Percentiles rank a stretch among this genome's conserved stretches.
phyloP scores from a whole-genome alignment of 352 stramenopile species.

The Globisporangium radiosum region DNA sequence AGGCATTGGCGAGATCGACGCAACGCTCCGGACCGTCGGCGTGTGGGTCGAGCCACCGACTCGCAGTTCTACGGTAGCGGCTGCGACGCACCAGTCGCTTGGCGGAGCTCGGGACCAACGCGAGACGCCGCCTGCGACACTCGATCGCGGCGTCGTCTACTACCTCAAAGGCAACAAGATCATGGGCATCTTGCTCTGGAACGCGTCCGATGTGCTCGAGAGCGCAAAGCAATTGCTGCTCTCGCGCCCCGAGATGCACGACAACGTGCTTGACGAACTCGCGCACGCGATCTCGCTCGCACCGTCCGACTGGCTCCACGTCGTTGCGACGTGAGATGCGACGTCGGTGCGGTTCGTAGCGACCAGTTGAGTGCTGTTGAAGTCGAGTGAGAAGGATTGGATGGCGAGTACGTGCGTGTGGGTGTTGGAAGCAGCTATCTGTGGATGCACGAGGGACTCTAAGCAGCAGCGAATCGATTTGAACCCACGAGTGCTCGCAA shows the following conservation, averaged over 20 bases:
- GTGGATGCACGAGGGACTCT: no score
- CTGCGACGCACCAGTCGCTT: slow-evolving; percentile 2
- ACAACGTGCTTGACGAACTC: slow-evolving; percentile 71
- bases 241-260: slow-evolving; percentile 55
- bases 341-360: no score
- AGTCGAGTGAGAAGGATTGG: no score
- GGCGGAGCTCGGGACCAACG: slow-evolving; percentile 1
- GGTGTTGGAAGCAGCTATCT: no score
- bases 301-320: slow-evolving; percentile 84
- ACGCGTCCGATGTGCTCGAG: slow-evolving; percentile 82
- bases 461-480: no score
- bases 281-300: slow-evolving; percentile 81
- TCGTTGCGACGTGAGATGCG: slow-evolving; percentile 33
- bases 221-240: slow-evolving; percentile 80
- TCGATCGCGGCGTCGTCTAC: slow-evolving; percentile 86
- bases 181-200: slow-evolving; percentile 88
- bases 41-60: slow-evolving; percentile 67
- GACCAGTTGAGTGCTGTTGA: no score
- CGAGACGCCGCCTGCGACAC: slow-evolving; percentile 21
- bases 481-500: no score
- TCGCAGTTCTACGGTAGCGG: background rate
- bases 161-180: slow-evolving; percentile 88
- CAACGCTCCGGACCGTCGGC: slow-evolving; percentile 62
- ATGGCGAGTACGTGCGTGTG: no score
- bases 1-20: slow-evolving; percentile 83